These are phyloP conservation scores for Quercus robur DNA, from an alignment of 306 rosid species.

Conservation along the genomic window DNA sequence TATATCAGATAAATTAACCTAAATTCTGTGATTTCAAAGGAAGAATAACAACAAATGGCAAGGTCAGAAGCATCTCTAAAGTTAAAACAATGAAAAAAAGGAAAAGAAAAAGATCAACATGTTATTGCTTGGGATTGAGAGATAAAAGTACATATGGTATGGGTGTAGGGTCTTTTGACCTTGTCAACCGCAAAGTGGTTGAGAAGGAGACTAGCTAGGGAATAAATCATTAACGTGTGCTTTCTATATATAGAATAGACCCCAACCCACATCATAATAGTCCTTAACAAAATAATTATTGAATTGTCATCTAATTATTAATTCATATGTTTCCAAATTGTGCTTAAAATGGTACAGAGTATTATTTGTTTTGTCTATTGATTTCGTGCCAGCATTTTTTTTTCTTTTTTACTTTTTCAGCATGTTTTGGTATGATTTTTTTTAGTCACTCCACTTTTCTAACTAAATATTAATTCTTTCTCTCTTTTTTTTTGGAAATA, in stretches of 20 bases:
- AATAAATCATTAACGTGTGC: background rate
- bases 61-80: background rate
- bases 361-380: background rate
- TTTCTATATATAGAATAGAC: background rate
- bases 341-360: background rate
- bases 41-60: background rate
- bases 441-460: background rate
- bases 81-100: background rate
- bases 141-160: background rate
- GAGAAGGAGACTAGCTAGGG: no score
- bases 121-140: background rate
- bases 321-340: background rate
- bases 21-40: slow-evolving; percentile 6
- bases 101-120: background rate
- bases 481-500: background rate
- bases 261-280: background rate
- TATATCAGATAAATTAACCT: background rate
- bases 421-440: background rate
- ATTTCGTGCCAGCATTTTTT: background rate
- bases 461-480: no score
- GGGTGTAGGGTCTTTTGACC: background rate
- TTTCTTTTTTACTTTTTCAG: background rate
- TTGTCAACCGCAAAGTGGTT: background rate
- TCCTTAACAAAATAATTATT: background rate
- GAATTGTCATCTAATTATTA: background rate